Evolutionary conservation across 257 asterid genomes (phyloP).

Genomic region (Paraleonurus japonicus): DNA sequence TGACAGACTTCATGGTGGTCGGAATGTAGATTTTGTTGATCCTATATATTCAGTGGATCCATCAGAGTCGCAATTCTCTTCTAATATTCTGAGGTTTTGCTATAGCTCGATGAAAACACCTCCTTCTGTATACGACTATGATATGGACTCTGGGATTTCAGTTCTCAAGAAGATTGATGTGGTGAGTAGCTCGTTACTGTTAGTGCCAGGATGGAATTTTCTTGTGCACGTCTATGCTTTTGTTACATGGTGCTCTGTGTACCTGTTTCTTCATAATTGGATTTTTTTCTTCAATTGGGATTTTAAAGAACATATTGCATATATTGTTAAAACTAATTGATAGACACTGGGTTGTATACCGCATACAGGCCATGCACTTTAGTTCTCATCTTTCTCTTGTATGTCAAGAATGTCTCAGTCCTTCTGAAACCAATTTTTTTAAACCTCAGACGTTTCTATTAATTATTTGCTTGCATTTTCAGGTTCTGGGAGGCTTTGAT

Average conservation of each 20-base stretch:
- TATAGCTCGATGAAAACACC: slow-evolving; percentile 90
- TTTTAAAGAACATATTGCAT: neutral
- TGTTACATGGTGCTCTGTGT: slow-evolving; percentile 14
- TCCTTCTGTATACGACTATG: slow-evolving; percentile 84
- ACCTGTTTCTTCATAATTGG: neutral
- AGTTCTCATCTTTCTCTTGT: slow-evolving; percentile 7
- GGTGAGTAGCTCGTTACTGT: slow-evolving; percentile 43
- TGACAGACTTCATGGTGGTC: slow-evolving; percentile 64
- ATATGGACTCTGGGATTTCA: slow-evolving; percentile 77
- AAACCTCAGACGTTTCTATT: neutral
- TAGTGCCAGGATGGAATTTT: slow-evolving; percentile 3
- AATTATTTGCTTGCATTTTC: slow-evolving; percentile 27
- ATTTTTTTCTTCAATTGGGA: neutral
- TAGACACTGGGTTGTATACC: slow-evolving; percentile 2
- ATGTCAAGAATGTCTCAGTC: neutral
- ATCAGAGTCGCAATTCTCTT: slow-evolving; percentile 65
- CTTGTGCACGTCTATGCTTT: slow-evolving; percentile 12
- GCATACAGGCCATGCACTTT: neutral
- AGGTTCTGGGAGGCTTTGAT: slow-evolving; percentile 93
- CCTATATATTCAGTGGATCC: slow-evolving; percentile 68
- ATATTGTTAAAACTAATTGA: neutral
- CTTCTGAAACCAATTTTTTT: neutral
- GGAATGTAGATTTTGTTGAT: slow-evolving; percentile 66
- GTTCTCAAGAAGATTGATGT: slow-evolving; percentile 80
- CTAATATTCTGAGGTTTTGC: slow-evolving; percentile 68